Base-by-base conservation (phyloP, 805 yeast species). In the Ogataea populi-albae region DNA sequence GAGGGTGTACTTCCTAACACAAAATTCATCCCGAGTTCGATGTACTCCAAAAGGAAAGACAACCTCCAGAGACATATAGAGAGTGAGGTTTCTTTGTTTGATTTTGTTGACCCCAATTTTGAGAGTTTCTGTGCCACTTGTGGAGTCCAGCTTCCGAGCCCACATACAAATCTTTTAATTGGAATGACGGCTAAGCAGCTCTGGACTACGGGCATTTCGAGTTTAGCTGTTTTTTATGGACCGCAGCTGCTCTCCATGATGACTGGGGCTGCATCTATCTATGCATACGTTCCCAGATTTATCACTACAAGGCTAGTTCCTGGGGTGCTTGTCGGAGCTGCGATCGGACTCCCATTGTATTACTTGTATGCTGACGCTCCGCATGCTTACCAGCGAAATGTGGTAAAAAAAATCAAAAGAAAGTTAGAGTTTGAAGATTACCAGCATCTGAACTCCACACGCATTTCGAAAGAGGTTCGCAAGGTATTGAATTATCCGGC, bases 331-430 rank as follows among this genome's bases (percentile, higher is more conserved):
- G 17, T 54, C 19, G 50, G 49, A 11, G 39, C 47, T n/a, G 46
- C 68, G 5, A 69, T 73, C 17, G 61, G 59, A 6, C 26, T 55
- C 26, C 64, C 64, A 9, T 38, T 48, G 6, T 56, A 54, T 26
- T 87, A 85, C 50, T 56, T 88, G 38, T 64, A 87, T 14, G 68
- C 71, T 40, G 98, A 93, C 58, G 77, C 94, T 10, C 97, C 97
- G 3, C 76, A 82, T 49, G 95, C 97, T 0, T 77, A 86, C 49
- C 94, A 96, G 14, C 69, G 87, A 46, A 88, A 88, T 39, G 72
- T 87, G 40, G 87, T 93, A 0, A 68, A 71, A 31, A 86, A 84
- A 59, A 74, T 91, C 46, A 75, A 73, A 44, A 54, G 54, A 5
- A 83, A 81, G 50, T 66, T 93, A 22, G 68, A 68, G 26, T 75